Conservation (phyloP, 495 filamentous ascomycete species). For the Lasiosphaeris hirsuta region DNA sequence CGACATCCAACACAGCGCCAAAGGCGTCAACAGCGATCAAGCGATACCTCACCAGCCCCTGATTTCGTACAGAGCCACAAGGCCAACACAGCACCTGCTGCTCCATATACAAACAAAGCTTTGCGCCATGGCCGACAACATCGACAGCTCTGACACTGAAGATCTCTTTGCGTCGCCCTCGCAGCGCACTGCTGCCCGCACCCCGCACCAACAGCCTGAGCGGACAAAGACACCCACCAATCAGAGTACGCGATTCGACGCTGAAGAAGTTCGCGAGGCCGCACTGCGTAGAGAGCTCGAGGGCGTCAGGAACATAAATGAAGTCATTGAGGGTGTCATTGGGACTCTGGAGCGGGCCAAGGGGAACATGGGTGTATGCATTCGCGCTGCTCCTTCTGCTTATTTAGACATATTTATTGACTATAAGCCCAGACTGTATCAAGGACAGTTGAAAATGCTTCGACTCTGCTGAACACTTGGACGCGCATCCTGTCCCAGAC, state of each 20-base stretch:
- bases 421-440: conserved; percentile 64
- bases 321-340: conserved; percentile 80
- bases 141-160: conserved; percentile 43
- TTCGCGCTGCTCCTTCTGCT: neutral
- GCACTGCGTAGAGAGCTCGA: conserved; percentile 75
- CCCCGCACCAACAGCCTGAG: conserved; percentile 13
- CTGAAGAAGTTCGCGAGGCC: conserved; percentile 68
- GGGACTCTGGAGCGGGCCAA: conserved; percentile 75
- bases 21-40: neutral
- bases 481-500: conserved; percentile 93
- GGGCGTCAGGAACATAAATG: conserved; percentile 77
- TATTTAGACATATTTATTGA: neutral
- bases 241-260: conserved; percentile 60
- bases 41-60: neutral
- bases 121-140: conserved; percentile 24
- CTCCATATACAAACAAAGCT: neutral
- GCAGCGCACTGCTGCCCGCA: conserved; percentile 19
- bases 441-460: conserved; percentile 80
- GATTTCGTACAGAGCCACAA: neutral
- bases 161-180: conserved; percentile 69
- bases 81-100: neutral
- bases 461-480: conserved; percentile 92
- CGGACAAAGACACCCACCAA: conserved; percentile 41
- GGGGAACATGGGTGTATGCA: conserved; percentile 81
- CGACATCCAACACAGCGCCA: neutral